Base-by-base conservation (phyloP, 768 basidiomycete species). In the Xerocomellus intermedius region DNA sequence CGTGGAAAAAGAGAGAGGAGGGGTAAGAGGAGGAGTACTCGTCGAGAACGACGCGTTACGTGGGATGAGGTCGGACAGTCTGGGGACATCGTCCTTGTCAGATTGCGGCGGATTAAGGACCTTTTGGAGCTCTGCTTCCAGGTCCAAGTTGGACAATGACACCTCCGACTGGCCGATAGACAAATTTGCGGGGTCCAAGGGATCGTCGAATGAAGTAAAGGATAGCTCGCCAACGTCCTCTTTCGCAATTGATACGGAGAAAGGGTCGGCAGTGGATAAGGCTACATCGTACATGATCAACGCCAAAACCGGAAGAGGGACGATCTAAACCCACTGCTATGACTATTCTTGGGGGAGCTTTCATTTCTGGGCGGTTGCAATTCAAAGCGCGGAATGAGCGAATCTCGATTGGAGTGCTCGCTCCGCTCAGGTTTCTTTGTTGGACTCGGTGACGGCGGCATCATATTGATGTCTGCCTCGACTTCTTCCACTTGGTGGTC, bases 381-480 rank as follows among this genome's bases (percentile, higher is more conserved):
- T 12, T 63, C 69, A 33, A 77, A 74, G 12, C 66, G 66, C 0
- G 77, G 76, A 17, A 78, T 58, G 12, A 74, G 69, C 8, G 60
- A 64, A 50, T 74, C 73, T 21, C 51, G 50, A 45, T 64, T 66
- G 7, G 61, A 50, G 30, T 58, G 60, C 28, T 64, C 64, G n/a
- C 43, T 52, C 5, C 45, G 54, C 33, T 56, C 28, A 6, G 16
- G 58, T 37, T 60, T 50, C 56, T 74, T 77, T 16, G 73, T 67
- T 2, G 79, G 79, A 17, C 77, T 79, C 7, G 81, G 81, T 4
- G 79, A 81, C 1, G 79, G 78, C 28, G 81, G 80, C 12, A 80
- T 69, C 71, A 76, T 75, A 32, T 67, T 67, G 16, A 78, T 65
- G 50, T 79, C 77, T 44, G 66, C 64, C 16, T 77, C 79, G 7